Evolutionary conservation across 139 green algal genomes (phyloP).

Genomic region (Axilococcus clingmanii): DNA sequence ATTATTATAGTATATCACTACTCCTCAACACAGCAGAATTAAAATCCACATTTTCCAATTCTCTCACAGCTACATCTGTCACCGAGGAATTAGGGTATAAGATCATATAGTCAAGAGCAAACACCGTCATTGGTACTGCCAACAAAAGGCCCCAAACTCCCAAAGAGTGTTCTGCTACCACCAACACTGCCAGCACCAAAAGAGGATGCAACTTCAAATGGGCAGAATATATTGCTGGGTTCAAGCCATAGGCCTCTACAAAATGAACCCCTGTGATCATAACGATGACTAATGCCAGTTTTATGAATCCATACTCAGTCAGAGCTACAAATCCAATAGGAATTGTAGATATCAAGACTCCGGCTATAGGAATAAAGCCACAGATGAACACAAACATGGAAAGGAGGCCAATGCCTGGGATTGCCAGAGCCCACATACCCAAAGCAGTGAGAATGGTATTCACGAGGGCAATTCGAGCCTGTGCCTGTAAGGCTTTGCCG

Average conservation of each 20-base stretch:
- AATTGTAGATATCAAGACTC: conserved; percentile 80
- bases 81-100: conserved; percentile 41
- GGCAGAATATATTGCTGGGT: conserved; percentile 80
- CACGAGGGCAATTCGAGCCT: conserved; percentile 74
- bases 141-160: conserved; percentile 90
- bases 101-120: conserved; percentile 85
- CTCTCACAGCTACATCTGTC: conserved; percentile 48
- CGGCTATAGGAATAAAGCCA: conserved; percentile 84
- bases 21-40: conserved; percentile 1
- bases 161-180: conserved; percentile 70
- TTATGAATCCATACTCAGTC: conserved; percentile 87
- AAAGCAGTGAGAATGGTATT: conserved; percentile 84
- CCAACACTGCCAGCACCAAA: conserved; percentile 58
- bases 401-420: conserved; percentile 77
- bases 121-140: conserved; percentile 85
- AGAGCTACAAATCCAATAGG: conserved; percentile 80
- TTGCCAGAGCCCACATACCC: conserved; percentile 74
- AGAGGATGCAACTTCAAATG: conserved; percentile 92
- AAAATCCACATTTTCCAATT: conserved; percentile 41
- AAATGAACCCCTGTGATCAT: conserved; percentile 82
- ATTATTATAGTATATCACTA: conserved; percentile 6
- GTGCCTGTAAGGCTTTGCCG: conserved; percentile 81
- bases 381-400: conserved; percentile 91
- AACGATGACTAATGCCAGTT: conserved; percentile 72
- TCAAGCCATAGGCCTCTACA: conserved; percentile 70